These are phyloP conservation scores for Neoconidiobolus thromboides DNA, from an alignment of 371 early-diverging fungal species.

Conservation along the genomic window DNA sequence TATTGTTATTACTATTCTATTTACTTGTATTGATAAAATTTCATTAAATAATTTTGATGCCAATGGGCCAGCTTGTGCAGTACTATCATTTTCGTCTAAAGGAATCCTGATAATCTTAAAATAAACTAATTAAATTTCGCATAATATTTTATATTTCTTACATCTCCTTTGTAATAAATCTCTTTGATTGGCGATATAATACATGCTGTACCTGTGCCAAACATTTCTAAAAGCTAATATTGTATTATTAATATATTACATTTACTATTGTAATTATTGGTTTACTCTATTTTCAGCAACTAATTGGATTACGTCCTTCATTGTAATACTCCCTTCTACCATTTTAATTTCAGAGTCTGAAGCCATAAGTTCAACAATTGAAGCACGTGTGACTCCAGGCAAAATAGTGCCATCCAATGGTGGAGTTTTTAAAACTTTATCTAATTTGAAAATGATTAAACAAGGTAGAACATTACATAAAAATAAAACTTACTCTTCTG, in stretches of 20 bases:
- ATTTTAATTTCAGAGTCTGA: conserved; percentile 84
- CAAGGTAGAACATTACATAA: not conserved
- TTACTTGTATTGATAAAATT: conserved; percentile 67
- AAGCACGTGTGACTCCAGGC: conserved; percentile 92
- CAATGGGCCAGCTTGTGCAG: conserved; percentile 73
- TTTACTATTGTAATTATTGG: not conserved
- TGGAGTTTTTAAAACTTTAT: conserved; percentile 74
- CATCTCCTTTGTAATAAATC: conserved; percentile 44
- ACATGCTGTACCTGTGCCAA: conserved; percentile 93
- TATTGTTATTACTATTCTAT: too few relatives aligned
- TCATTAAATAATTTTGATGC: conserved; percentile 67
- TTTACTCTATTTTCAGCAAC: conserved; percentile 41
- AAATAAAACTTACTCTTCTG: conserved; percentile 22
- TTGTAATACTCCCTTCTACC: conserved; percentile 60
- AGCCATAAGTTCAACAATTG: conserved; percentile 60
- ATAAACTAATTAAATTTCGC: not conserved
- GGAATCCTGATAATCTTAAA: conserved; percentile 49
- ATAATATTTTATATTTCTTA: not conserved
- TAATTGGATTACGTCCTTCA: conserved; percentile 61
- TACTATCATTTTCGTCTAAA: conserved; percentile 63
- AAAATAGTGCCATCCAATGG: conserved; percentile 88
- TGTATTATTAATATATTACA: not conserved
- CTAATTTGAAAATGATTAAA: conserved; percentile 8
- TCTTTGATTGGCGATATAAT: conserved; percentile 83
- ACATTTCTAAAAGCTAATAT: conserved; percentile 30